phyloP scores from a whole-genome alignment of 2,329 filamentous ascomycete genomes.

The Alternaria ethzedia region DNA sequence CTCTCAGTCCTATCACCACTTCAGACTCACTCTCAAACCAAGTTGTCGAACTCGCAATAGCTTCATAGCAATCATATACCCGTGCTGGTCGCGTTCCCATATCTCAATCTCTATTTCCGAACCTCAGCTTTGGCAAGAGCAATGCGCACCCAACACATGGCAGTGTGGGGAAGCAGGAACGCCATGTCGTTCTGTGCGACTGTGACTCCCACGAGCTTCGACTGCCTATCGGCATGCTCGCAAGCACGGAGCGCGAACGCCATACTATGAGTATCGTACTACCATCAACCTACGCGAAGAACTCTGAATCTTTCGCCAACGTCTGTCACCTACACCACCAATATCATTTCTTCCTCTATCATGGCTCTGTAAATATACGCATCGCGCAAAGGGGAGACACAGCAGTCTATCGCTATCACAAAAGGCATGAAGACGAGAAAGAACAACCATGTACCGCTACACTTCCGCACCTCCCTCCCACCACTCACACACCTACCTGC shows the following conservation, averaged over 20 bases:
- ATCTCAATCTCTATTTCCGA: neutral
- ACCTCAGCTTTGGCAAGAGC: neutral
- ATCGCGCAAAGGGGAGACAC: neutral
- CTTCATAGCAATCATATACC: neutral
- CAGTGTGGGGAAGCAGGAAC: neutral
- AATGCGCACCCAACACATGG: neutral
- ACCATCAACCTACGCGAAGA: neutral
- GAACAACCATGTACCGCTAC: slow-evolving; percentile 5
- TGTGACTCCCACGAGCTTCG: slow-evolving; percentile 11
- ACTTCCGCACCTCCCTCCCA: neutral
- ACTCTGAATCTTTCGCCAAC: neutral
- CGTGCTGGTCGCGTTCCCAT: neutral
- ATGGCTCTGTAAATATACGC: neutral
- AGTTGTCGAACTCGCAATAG: no score
- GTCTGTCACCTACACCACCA: neutral
- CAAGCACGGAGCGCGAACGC: neutral
- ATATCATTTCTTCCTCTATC: neutral
- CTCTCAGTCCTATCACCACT: neutral
- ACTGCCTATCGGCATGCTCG: slow-evolving; percentile 6
- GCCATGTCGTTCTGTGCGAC: slow-evolving; percentile 6
- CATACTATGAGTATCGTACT: slow-evolving; percentile 1
- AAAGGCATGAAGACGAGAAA: neutral
- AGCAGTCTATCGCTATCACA: neutral
- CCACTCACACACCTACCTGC: neutral
- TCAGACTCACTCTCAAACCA: neutral